phyloP scores from a whole-genome alignment of 106 monocot genomes.

The Gastrodia elata region DNA sequence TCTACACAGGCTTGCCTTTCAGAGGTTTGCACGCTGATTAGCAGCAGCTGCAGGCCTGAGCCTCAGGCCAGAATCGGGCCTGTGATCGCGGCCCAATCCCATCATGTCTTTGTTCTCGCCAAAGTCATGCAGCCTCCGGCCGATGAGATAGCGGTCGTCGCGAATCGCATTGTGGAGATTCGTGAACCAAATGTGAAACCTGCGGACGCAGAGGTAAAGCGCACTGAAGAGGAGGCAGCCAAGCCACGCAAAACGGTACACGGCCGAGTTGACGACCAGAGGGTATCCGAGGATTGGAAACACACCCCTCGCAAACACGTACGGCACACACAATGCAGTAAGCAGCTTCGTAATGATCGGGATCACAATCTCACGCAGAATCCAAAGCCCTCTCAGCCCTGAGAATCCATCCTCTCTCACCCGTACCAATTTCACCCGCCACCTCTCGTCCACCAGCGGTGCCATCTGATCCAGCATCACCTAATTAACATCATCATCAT shows the following conservation, averaged over 20 bases:
- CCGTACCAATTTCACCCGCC: constrained; percentile 78
- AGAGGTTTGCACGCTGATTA: constrained; percentile 27
- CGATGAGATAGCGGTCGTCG: constrained; percentile 91
- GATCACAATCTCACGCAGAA: constrained; percentile 76
- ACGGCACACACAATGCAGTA: constrained; percentile 86
- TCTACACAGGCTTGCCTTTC: constrained; percentile 10
- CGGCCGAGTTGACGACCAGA: constrained; percentile 85
- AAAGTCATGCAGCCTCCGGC: constrained; percentile 76
- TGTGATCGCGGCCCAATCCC: constrained; percentile 27
- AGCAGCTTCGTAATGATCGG: constrained; percentile 79
- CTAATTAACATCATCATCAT: no score
- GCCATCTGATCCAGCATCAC: constrained; percentile 98
- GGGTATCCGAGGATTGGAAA: constrained; percentile 90
- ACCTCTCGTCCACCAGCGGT: constrained; percentile 84
- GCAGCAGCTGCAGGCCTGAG: constrained; percentile 27
- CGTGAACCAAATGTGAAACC: constrained; percentile 91
- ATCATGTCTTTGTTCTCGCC: constrained; percentile 40
- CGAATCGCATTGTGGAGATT: constrained; percentile 96
- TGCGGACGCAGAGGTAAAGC: constrained; percentile 56
- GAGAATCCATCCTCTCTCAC: constrained; percentile 93
- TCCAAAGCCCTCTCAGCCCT: constrained; percentile 71
- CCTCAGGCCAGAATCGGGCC: constrained; percentile 42
- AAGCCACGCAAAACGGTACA: constrained; percentile 93
- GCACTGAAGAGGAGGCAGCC: constrained; percentile 65
- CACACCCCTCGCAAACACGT: constrained; percentile 81